Percentiles rank a stretch among this genome's conserved stretches.
phyloP scores from a whole-genome alignment of 306 rosid species.

The Acacia acuminata region DNA sequence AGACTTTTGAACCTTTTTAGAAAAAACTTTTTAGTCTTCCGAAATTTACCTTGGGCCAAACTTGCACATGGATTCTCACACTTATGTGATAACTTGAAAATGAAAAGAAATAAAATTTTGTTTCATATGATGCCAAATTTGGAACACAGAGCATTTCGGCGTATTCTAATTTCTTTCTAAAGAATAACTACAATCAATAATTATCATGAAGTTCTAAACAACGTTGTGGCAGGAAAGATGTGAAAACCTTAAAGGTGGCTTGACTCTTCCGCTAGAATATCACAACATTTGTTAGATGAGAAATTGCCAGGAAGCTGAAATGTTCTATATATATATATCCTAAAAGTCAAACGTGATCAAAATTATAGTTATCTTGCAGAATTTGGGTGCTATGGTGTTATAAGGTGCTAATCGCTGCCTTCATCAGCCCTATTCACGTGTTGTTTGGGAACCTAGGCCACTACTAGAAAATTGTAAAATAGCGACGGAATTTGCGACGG shows the following conservation, averaged over 20 bases:
- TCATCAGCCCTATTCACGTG: background rate
- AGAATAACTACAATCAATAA: conserved; percentile 8
- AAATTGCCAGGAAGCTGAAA: conserved; percentile 9
- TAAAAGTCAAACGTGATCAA: conserved; percentile 23
- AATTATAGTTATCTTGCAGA: background rate
- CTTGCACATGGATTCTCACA: background rate
- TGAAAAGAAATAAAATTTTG: background rate
- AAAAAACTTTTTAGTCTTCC: background rate
- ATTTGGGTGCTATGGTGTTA: background rate
- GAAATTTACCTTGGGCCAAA: background rate
- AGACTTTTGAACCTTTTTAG: background rate
- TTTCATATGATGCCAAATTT: conserved; percentile 17
- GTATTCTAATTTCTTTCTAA: background rate
- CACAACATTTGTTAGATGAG: background rate
- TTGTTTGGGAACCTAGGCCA: background rate
- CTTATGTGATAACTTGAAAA: background rate
- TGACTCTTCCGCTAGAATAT: background rate
- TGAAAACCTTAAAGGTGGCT: background rate
- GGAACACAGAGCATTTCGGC: background rate
- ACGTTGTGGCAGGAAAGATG: background rate
- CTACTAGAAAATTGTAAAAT: too few species aligned
- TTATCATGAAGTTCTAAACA: background rate
- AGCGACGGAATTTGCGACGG: too few species aligned
- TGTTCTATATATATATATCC: conserved; percentile 3
- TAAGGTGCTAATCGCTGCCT: background rate